Percentiles rank a stretch among this genome's conserved stretches.
Conservation (phyloP, 1,284 basidiomycete species). For the Prillingera fragicola region DNA sequence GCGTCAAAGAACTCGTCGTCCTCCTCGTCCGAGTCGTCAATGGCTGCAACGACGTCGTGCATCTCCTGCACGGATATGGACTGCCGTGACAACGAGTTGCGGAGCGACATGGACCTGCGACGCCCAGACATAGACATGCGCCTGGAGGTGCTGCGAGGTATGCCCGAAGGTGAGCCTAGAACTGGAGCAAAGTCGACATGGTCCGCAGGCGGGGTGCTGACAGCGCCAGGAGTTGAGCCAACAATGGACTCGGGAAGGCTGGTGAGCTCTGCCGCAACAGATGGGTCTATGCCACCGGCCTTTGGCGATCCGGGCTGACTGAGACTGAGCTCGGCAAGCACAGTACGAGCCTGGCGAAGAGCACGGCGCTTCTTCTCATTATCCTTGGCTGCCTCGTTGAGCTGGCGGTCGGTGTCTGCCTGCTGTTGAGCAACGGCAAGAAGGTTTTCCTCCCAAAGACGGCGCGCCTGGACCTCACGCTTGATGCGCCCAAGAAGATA, state of each 20-base stretch:
- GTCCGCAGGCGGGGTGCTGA: neutral
- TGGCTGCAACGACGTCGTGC: slow-evolving; percentile 35
- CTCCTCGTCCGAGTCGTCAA: slow-evolving; percentile 57
- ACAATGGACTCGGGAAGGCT: neutral
- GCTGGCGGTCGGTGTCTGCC: slow-evolving; percentile 73
- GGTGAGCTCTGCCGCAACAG: neutral
- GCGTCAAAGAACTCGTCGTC: slow-evolving; percentile 99
- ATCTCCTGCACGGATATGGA: slow-evolving; percentile 36
- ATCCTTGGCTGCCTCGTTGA: slow-evolving; percentile 51
- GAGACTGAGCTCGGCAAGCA: slow-evolving; percentile 52
- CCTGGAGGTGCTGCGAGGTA: no score
- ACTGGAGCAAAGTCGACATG: neutral
- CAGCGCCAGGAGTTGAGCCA: neutral
- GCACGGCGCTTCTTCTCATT: slow-evolving; percentile 50
- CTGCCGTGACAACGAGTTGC: slow-evolving; percentile 9
- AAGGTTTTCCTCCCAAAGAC: slow-evolving; percentile 88
- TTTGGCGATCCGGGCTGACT: slow-evolving; percentile 21
- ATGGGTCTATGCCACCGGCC: neutral
- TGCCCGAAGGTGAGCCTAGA: neutral
- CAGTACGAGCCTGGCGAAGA: slow-evolving; percentile 64
- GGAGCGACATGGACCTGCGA: slow-evolving; percentile 6
- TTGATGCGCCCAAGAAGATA: slow-evolving; percentile 65
- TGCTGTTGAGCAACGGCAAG: slow-evolving; percentile 80
- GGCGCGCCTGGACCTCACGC: slow-evolving; percentile 66
- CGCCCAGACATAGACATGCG: no score